Conservation (phyloP, 495 filamentous ascomycete species). For the Tuber melanosporum region DNA sequence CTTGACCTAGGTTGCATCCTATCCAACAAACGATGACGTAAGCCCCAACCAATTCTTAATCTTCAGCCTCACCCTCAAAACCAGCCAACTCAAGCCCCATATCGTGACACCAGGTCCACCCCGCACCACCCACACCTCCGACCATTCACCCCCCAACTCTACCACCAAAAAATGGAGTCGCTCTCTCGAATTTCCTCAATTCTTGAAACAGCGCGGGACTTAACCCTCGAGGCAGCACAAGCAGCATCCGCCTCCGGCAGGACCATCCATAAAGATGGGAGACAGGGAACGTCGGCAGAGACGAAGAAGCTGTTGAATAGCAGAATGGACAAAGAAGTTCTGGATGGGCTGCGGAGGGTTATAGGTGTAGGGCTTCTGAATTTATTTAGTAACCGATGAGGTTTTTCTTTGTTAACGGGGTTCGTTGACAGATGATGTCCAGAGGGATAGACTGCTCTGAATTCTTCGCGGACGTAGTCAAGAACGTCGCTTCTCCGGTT, state of each 20-base stretch:
- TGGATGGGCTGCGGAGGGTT: conserved; percentile 85
- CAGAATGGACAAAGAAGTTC: conserved; percentile 82
- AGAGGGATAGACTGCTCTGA: conserved; percentile 70
- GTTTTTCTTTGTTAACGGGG: conserved; percentile 4
- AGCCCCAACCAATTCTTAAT: conserved; percentile 1
- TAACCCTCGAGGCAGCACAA: conserved; percentile 93
- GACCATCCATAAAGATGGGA: conserved; percentile 50
- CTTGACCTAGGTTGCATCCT: background rate
- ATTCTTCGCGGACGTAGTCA: conserved; percentile 91
- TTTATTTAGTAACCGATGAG: background rate
- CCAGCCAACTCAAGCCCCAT: conserved; percentile 10
- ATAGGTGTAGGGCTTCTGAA: conserved; percentile 62
- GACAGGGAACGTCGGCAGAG: conserved; percentile 51
- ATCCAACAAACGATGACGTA: conserved; percentile 20
- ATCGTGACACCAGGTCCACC: background rate
- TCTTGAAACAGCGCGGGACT: conserved; percentile 91
- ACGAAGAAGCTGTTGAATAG: conserved; percentile 93
- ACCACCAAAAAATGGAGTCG: conserved; percentile 66
- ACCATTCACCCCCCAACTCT: conserved; percentile 9
- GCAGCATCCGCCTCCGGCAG: conserved; percentile 52
- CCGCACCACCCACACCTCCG: background rate
- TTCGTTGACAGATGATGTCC: conserved; percentile 75
- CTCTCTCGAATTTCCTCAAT: conserved; percentile 86
- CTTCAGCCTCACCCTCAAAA: conserved; percentile 15
- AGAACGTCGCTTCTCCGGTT: conserved; percentile 86